A percentile compares a stretch with the other conserved stretches of the same genome.
phyloP scores from a whole-genome alignment of 2,329 filamentous ascomycete species.

The Metarhizium rileyi region DNA sequence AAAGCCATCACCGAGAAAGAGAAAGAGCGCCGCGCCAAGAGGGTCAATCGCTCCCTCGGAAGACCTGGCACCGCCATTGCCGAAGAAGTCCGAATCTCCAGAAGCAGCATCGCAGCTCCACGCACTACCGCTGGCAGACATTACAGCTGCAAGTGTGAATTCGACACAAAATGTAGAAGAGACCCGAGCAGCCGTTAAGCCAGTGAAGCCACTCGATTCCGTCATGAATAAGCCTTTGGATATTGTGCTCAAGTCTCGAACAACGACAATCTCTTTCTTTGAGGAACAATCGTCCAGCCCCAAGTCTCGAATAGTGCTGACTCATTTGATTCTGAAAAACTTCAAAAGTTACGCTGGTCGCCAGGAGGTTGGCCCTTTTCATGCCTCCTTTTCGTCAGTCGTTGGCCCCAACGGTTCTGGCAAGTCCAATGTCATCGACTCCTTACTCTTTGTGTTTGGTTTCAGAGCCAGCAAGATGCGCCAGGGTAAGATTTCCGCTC shows the following conservation, averaged over 20 bases:
- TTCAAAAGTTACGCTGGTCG: slow-evolving; percentile 98
- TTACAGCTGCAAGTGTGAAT: slow-evolving; percentile 59
- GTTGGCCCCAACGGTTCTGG: slow-evolving; percentile 97
- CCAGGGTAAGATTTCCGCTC: slow-evolving; percentile 92
- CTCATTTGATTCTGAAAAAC: slow-evolving; percentile 83
- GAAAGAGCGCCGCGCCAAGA: slow-evolving; percentile 47
- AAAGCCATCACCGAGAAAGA: slow-evolving; percentile 51
- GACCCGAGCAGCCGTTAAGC: slow-evolving; percentile 43
- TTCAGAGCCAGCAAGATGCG: slow-evolving; percentile 99
- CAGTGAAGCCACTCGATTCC: slow-evolving; percentile 66
- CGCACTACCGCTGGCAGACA: slow-evolving; percentile 58
- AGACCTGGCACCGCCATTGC: slow-evolving; percentile 30
- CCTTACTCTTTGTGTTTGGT: slow-evolving; percentile 95
- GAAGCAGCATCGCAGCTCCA: slow-evolving; percentile 41
- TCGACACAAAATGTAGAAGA: slow-evolving; percentile 15
- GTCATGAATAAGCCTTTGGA: slow-evolving; percentile 85
- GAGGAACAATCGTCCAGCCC: slow-evolving; percentile 56
- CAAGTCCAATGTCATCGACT: slow-evolving; percentile 98
- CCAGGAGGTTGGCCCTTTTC: slow-evolving; percentile 93
- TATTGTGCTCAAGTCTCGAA: slow-evolving; percentile 80
- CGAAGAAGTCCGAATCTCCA: slow-evolving; percentile 46
- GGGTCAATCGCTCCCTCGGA: slow-evolving; percentile 30
- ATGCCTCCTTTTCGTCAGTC: slow-evolving; percentile 93
- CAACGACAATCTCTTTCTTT: slow-evolving; percentile 54
- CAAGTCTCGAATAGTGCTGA: slow-evolving; percentile 84